These are phyloP conservation scores for Lonicera japonica DNA, from an alignment of 129 eudicot genomes.

Conservation along the genomic window DNA sequence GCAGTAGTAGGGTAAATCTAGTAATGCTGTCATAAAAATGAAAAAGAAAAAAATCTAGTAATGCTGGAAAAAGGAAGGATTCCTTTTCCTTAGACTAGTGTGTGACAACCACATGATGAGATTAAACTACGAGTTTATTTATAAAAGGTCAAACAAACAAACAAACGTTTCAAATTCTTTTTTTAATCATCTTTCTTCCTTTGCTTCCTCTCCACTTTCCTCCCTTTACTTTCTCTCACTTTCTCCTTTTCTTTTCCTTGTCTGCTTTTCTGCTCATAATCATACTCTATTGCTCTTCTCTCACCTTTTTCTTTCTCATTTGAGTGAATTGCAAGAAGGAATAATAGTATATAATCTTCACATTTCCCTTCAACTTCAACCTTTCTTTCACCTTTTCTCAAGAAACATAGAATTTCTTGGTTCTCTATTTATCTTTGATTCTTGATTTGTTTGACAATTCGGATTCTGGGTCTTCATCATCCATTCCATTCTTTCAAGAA, in stretches of 20 bases:
- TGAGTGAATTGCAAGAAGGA: slow-evolving; percentile 46
- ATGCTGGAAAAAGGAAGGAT: too few relatives aligned
- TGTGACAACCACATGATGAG: neutral
- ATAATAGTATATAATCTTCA: slow-evolving; percentile 16
- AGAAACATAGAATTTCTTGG: slow-evolving; percentile 21
- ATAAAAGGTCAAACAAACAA: slow-evolving; percentile 15
- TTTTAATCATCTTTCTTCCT: neutral
- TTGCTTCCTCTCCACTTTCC: slow-evolving; percentile 14
- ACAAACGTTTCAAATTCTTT: neutral
- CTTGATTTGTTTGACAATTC: slow-evolving; percentile 9
- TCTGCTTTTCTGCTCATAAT: slow-evolving; percentile 9
- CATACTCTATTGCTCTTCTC: neutral
- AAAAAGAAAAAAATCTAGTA: too few relatives aligned
- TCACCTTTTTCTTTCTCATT: slow-evolving; percentile 19
- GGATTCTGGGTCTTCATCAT: slow-evolving; percentile 8
- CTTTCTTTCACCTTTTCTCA: slow-evolving; percentile 10
- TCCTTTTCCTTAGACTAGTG: too few relatives aligned
- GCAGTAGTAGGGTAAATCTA: too few relatives aligned
- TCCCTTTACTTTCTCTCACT: neutral
- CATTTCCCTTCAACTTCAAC: slow-evolving; percentile 15
- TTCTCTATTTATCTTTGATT: neutral
- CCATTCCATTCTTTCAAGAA: too few relatives aligned
- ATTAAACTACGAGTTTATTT: neutral
- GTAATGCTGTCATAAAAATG: too few relatives aligned
- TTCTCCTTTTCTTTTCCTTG: neutral